Base-by-base conservation (phyloP, 768 basidiomycete species). In the Lactarius hengduanensis region DNA sequence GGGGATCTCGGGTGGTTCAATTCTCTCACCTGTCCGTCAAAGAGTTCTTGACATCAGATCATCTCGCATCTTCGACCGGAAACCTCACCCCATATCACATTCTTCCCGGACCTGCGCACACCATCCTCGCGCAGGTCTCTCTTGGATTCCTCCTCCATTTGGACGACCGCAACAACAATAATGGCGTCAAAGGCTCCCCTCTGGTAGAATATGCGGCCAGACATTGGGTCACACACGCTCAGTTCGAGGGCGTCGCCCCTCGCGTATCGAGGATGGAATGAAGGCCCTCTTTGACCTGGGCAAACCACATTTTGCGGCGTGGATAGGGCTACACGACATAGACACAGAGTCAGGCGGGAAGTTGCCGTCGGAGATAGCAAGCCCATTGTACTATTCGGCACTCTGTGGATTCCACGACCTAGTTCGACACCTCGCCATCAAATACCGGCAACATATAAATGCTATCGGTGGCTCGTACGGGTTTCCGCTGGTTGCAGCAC, bases 21-120 rank as follows among this genome's bases (percentile, higher is more conserved):
- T 66, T 66, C 5, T 61, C 65, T 6, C 65, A 66, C 26, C 30
- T 61, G 28, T 61, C 65, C 0, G 65, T 61, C 3, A 61, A 66
- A 15, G 65, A 61, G n/a, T 66, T 47, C 45, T 43, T 66, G 2
- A 61, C 34, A 0, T 66, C 65, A 20, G 20, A 32, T 38, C 55
- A 43, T 8, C 60, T 66, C 15, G 55, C 60, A 0, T 13, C 43
- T 45, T 45, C 18, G n/a, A 45, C 9, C 2, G 43, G 20, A 45
- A 20, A n/a, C 9, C 43, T 45, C 20, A 0, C 20, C 20, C 8
- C 20, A n/a, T 45, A n/a, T 45, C 43, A 45, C 9, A n/a, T 45
- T 20, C 43, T 45, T 45, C 43, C 20, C 9, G 20, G 3, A 10
- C 20, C 43, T 0, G 43, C 43, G 9, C 43, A 45, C 43, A 45